These are phyloP conservation scores for Lippia alba DNA, from an alignment of 305 asterid genomes.

Conservation along the genomic window DNA sequence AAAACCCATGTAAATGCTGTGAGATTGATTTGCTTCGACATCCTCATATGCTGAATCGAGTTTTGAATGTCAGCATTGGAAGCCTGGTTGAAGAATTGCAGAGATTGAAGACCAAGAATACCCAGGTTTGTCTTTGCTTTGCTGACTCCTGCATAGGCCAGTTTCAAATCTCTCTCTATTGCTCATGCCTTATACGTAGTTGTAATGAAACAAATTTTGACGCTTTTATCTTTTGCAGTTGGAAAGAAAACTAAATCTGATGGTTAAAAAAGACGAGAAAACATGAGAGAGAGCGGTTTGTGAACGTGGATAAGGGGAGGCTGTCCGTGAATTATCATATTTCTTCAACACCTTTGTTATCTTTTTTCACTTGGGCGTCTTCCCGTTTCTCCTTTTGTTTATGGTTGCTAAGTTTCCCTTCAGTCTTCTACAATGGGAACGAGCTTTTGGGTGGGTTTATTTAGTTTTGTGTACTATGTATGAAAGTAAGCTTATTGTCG, in stretches of 20 bases:
- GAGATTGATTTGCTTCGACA: slow-evolving; percentile 7
- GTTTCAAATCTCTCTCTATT: background rate
- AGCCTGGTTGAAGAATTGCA: slow-evolving; percentile 87
- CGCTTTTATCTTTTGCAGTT: slow-evolving; percentile 42
- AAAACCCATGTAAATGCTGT: slow-evolving; percentile 13
- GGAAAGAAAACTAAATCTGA: slow-evolving; percentile 51
- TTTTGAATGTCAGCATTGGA: slow-evolving; percentile 67
- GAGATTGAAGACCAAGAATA: slow-evolving; percentile 69
- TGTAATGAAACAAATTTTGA: background rate
- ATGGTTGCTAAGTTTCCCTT: background rate
- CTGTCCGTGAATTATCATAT: slow-evolving; percentile 4
- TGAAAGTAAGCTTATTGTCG: slow-evolving; percentile 17
- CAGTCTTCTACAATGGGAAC: background rate
- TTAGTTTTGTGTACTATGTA: slow-evolving; percentile 14
- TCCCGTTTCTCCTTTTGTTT: background rate
- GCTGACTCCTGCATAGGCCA: background rate
- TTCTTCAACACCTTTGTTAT: background rate
- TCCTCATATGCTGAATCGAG: slow-evolving; percentile 30
- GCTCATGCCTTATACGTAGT: background rate
- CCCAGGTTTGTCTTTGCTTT: slow-evolving; percentile 55
- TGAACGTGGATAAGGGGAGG: background rate
- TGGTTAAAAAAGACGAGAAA: slow-evolving; percentile 52
- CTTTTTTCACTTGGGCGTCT: background rate
- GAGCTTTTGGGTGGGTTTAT: slow-evolving; percentile 10
- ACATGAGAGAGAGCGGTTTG: slow-evolving; percentile 37